Percentiles rank a stretch among this genome's conserved stretches.
Conservation (phyloP, 2,329 filamentous ascomycete species). For the Conoideocrella luteorostrata region DNA sequence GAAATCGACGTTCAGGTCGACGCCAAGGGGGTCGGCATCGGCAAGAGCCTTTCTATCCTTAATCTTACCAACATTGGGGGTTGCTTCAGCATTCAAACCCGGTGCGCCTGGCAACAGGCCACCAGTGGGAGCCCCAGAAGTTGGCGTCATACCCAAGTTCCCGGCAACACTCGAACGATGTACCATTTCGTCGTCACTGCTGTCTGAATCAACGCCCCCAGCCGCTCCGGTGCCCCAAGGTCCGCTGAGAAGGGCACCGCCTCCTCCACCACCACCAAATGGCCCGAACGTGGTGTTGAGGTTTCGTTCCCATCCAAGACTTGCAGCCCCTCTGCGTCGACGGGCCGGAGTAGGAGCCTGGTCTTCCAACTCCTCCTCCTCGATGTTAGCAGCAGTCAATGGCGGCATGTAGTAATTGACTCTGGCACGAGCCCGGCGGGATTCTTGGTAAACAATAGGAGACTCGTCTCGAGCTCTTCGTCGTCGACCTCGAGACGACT, state of each 20-base stretch:
- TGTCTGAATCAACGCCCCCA: constrained; percentile 85
- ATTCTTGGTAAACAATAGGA: constrained; percentile 54
- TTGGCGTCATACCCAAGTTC: constrained; percentile 56
- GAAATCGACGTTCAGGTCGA: constrained; percentile 89
- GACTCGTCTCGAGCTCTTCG: constrained; percentile 45
- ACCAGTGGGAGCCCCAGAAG: constrained; percentile 37
- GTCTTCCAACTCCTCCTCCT: constrained; percentile 67
- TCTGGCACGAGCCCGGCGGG: constrained; percentile 46
- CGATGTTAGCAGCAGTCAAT: constrained; percentile 53
- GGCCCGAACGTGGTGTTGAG: constrained; percentile 88
- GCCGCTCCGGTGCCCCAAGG: constrained; percentile 68
- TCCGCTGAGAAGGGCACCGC: constrained; percentile 64
- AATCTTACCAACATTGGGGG: constrained; percentile 84
- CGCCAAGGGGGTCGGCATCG: constrained; percentile 89
- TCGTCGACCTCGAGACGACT: constrained; percentile 47
- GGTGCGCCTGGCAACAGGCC: constrained; percentile 36
- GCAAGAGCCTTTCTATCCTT: constrained; percentile 89
- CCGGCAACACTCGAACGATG: constrained; percentile 53
- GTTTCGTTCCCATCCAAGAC: constrained; percentile 64
- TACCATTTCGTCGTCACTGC: constrained; percentile 85
- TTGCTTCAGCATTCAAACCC: constrained; percentile 38
- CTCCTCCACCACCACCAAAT: constrained; percentile 78
- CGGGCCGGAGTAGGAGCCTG: constrained; percentile 62
- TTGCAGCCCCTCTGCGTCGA: constrained; percentile 55
- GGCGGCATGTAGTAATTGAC: constrained; percentile 85